Base-by-base conservation (phyloP, 495 filamentous ascomycete genomes). In the Thermothielavioides terrestris region DNA sequence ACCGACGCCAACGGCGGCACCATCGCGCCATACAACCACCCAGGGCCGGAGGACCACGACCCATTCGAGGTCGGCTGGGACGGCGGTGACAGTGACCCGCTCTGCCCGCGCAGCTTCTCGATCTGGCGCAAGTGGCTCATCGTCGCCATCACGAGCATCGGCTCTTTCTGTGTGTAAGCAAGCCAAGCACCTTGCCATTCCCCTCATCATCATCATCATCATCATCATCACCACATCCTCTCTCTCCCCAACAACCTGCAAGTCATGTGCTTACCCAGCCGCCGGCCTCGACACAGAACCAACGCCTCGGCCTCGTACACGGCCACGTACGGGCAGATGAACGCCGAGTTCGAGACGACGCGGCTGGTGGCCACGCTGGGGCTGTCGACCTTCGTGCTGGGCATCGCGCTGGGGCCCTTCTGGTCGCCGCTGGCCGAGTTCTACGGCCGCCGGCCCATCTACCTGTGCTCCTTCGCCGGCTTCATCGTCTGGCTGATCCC, bases 271-370 rank as follows among this genome's bases (percentile, higher is more conserved):
- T n/a, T n/a, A n/a, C n/a, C n/a, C n/a, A n/a, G n/a, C n/a, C n/a
- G n/a, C n/a, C n/a, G n/a, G n/a, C n/a, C n/a, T n/a, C n/a, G n/a
- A n/a, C n/a, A n/a, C n/a, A 91, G 87, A 42, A 96, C 91, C 6
- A 91, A 87, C 63, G 79, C 88, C 2, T 91, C 86, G 18, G 90
- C 89, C 1, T 81, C 94, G 59, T 96, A 98, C 61, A 91, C 89
- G 2, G 79, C 79, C 8, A 94, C 85, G 0, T 97, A 96, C 65
- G 60, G 31, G n/a, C 89, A 95, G 63, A 74, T 95, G 59, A 84
- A 79, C 45, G 63, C 66, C n/a, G 86, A 94, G 39, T 94, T 94
- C 57, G 60, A 76, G 40, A 75, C 77, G 50, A 82, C 84, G 0
- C 77, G 79, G 37, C 65, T 85, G 31, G 75, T 94, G 22, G 85